Evolutionary conservation across 75 land plant species (phyloP).

Genomic region (Isoetes taiwanensis): DNA sequence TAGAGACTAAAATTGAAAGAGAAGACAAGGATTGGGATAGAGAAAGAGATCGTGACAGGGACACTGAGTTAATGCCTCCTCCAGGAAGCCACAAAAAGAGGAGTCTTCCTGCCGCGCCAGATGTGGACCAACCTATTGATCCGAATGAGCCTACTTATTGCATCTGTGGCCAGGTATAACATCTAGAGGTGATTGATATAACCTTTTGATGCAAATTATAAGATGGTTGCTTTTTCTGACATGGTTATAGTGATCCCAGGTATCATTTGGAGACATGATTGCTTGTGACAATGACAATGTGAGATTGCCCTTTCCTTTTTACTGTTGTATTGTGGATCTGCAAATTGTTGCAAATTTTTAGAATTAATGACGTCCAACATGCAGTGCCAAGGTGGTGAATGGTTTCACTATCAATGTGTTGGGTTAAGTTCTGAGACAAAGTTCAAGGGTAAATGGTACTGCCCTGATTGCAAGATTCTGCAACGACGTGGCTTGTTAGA

Average conservation of each 20-base stretch:
- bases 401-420: constrained; percentile 97
- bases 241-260: constrained; percentile 32
- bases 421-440: constrained; percentile 95
- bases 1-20: constrained; percentile 46
- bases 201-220: background rate
- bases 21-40: constrained; percentile 47
- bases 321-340: background rate
- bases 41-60: constrained; percentile 51
- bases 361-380: background rate
- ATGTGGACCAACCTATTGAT: constrained; percentile 88
- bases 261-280: constrained; percentile 98
- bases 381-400: constrained; percentile 98
- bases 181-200: background rate
- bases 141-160: constrained; percentile 99
- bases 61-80: constrained; percentile 97
- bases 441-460: constrained; percentile 94
- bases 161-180: constrained; percentile 74
- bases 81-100: constrained; percentile 68
- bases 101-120: constrained; percentile 47
- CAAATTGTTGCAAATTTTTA: background rate
- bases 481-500: constrained; percentile 13
- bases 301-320: constrained; percentile 6
- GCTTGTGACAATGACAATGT: constrained; percentile 97
- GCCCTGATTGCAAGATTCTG: constrained; percentile 58
- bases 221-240: background rate